Base-by-base conservation (phyloP, 495 filamentous ascomycete species). In the Mycothermus thermophilus region DNA sequence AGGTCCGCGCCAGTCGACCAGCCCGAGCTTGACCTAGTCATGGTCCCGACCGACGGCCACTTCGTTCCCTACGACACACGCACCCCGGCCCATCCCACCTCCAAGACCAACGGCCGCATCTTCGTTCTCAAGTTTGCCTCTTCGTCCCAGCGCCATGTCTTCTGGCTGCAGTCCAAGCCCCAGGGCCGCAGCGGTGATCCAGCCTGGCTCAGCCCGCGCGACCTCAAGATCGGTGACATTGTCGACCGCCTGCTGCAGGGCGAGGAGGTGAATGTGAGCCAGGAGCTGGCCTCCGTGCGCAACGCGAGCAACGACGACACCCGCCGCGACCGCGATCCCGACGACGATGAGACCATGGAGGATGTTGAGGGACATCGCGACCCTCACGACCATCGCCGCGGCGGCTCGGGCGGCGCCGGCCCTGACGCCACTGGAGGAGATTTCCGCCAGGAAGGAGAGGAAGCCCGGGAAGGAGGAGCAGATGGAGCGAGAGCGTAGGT, bases 401-500 rank as follows among this genome's bases (percentile, higher is more conserved):
- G 73, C 28, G 74, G 71, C 41, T 71, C 69, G 44, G 83, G 83
- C 23, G 86, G 86, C 33, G 86, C 86, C 40, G 86, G 84, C 21
- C 63, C 80, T 10, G 86, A 71, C 57, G 83, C 85, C 29, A 90
- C 86, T 1, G 88, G 86, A 8, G 86, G 85, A 23, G 84, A 95
- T 58, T 64, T 93, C 35, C 69, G 88, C 50, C 78, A 90, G 49
- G 90, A 96, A 51, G 92, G 92, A 37, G 75, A 82, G 57, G 75
- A 75, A 40, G 73, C 84, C 18, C 67, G 90, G 57, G 84, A 93
- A 50, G 90, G 87, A 34, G 92, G 92, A 50, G 86, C 83, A 37
- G 88, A 95, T 60, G 90, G 92, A 42, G 92, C 82, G 61, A 72
- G 87, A 93, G 87, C 88, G 90, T 97, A 96, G 90, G 90, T 96